Evolutionary conservation across 2,329 filamentous ascomycete genomes (phyloP), one percentile per base, ranked within the genome.

Genomic region (Helicocarpus griseus): DNA sequence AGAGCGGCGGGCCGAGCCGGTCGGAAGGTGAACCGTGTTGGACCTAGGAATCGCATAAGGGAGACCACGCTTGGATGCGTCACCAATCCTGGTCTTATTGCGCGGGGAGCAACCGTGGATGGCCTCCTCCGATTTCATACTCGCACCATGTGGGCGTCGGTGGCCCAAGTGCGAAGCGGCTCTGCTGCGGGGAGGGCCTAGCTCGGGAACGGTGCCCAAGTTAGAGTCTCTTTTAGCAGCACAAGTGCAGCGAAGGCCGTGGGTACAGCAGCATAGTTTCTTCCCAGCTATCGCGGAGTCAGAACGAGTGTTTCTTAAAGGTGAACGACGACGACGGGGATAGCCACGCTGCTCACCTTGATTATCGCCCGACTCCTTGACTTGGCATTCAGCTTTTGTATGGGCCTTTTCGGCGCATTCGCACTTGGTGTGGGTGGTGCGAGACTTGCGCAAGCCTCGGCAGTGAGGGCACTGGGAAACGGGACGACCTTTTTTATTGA

Each of bases 381-480:
- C 60, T 54, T 68, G 65, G 55, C 61, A 60, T 46, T 68, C 63
- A 57, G 58, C 58, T 56, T 69, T 72, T 52, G 64, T 64, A 60
- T 72, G 66, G 46, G 68, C 66, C 78, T 95, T 96, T 72, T 95
- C 88, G 68, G 89, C 90, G 71, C 93, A 98, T 72, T 97, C 90
- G 74, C 93, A 98, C 72, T 93, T 95, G 65, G 93, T 82, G 72
- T 97, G 93, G 58, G 91, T 88, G 53, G 90, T 85, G 63, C 93
- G 88, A 70, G 89, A 91, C 79, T 97, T 97, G 75, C 93, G 90
- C 78, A 95, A 86, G 60, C 86, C 82, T 69, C 93, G 91, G 74
- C 93, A 98, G 74, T 98, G 93, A 61, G 89, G 82, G 73, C 93
- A 98, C 83, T 98, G 93, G 63, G 93, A 95, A 61, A 97, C 89